Evolutionary conservation across 2,329 filamentous ascomycete species (phyloP).

Genomic region (Cladosporium sp.): DNA sequence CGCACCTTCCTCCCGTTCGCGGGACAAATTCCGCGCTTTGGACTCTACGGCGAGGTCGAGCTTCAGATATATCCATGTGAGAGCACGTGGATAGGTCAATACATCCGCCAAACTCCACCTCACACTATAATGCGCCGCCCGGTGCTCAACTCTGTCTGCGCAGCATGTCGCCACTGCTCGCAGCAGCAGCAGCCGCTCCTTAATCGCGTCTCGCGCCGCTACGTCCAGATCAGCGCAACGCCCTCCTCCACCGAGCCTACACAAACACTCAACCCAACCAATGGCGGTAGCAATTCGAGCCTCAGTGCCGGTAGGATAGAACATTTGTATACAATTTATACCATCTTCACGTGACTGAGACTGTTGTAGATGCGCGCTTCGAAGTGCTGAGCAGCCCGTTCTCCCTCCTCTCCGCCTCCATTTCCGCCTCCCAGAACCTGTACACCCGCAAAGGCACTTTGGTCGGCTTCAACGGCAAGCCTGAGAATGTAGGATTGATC

Average conservation of each 20-base stretch:
- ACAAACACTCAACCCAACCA: conserved; percentile 37
- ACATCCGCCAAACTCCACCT: neutral
- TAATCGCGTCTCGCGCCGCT: conserved; percentile 30
- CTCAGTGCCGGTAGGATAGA: conserved; percentile 23
- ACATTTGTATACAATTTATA: neutral
- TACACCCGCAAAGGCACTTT: conserved; percentile 91
- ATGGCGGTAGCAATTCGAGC: conserved; percentile 22
- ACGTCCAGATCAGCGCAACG: conserved; percentile 50
- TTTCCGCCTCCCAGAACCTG: conserved; percentile 90
- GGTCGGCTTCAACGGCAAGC: conserved; percentile 83
- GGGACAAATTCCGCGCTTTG: neutral
- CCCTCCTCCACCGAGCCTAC: conserved; percentile 42
- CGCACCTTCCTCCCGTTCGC: neutral
- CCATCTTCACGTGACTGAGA: conserved; percentile 9
- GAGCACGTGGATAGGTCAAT: conserved; percentile 5
- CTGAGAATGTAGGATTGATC: conserved; percentile 68
- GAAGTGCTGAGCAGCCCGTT: conserved; percentile 90
- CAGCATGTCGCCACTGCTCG: conserved; percentile 28
- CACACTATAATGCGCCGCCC: conserved; percentile 32
- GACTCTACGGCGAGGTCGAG: neutral
- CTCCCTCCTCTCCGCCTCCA: conserved; percentile 87
- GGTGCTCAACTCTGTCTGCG: conserved; percentile 31
- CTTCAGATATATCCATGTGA: neutral
- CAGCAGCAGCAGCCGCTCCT: conserved; percentile 17
- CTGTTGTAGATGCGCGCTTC: conserved; percentile 79